These are phyloP conservation scores for Phytophthora constricta DNA, from an alignment of 352 stramenopile species.

Conservation along the genomic window DNA sequence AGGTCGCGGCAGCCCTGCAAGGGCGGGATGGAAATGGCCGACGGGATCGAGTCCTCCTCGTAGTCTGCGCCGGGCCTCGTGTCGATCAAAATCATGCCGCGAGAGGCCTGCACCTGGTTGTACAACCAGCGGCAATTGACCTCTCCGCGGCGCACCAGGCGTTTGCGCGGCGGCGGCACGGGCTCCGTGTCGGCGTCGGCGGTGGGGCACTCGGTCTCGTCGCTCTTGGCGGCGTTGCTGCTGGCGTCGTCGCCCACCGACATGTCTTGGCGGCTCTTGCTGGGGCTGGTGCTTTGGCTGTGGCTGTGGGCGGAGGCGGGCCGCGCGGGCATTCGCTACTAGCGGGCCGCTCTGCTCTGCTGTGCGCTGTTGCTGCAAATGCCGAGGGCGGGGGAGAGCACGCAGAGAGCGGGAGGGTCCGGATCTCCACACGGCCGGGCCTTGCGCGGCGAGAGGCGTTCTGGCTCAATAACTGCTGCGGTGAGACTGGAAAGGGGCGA, in stretches of 20 bases:
- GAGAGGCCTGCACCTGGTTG: constrained; percentile 81
- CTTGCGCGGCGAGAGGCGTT: background rate
- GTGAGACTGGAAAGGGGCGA: constrained; percentile 23
- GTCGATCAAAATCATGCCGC: constrained; percentile 83
- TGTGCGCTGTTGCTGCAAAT: background rate
- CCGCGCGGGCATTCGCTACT: constrained; percentile 29
- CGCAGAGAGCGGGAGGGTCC: background rate
- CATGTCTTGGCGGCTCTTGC: background rate
- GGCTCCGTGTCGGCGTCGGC: constrained; percentile 22
- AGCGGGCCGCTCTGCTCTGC: background rate
- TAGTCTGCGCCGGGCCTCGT: constrained; percentile 56
- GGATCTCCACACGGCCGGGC: background rate
- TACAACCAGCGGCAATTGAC: constrained; percentile 88
- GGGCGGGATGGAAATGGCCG: constrained; percentile 75
- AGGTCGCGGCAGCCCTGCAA: constrained; percentile 49
- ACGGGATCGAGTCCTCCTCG: constrained; percentile 80
- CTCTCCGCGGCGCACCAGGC: constrained; percentile 63
- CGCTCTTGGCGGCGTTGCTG: constrained; percentile 20
- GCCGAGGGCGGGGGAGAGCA: background rate
- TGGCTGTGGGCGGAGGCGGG: background rate
- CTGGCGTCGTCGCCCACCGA: background rate
- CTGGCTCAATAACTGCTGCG: constrained; percentile 19
- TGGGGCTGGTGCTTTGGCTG: background rate
- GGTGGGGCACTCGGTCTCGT: constrained; percentile 11
- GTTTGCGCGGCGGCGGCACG: constrained; percentile 41